phyloP scores from a whole-genome alignment of 139 green algal genomes.

The Nannochloris sp. region DNA sequence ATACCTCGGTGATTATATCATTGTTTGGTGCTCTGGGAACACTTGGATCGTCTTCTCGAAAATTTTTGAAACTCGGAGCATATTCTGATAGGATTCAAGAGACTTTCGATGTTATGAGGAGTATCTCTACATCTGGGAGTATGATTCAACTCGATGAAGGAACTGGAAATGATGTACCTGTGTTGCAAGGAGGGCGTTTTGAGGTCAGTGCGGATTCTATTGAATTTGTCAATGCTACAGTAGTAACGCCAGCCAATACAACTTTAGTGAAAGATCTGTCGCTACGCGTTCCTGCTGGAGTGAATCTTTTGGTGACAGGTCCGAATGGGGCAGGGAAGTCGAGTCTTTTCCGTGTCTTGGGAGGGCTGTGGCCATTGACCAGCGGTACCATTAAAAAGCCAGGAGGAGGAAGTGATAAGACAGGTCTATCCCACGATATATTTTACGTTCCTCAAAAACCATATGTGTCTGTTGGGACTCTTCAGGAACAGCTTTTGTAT shows the following conservation, averaged over 20 bases:
- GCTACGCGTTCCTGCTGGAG: constrained; percentile 46
- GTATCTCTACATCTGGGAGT: background rate
- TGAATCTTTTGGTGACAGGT: constrained; percentile 70
- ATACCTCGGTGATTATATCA: constrained; percentile 63
- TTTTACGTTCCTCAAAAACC: constrained; percentile 65
- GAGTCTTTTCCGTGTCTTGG: constrained; percentile 55
- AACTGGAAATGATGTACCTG: constrained; percentile 2
- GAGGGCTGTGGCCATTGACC: constrained; percentile 55
- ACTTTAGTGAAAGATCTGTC: constrained; percentile 45
- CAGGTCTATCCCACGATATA: constrained; percentile 46
- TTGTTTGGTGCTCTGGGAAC: constrained; percentile 58
- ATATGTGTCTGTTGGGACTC: constrained; percentile 44
- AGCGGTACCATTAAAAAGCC: constrained; percentile 44
- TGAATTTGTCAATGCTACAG: constrained; percentile 51
- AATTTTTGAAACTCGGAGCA: constrained; percentile 48
- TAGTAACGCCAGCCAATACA: constrained; percentile 52
- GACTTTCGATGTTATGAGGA: constrained; percentile 28
- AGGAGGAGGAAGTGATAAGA: constrained; percentile 15
- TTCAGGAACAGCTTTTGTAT: constrained; percentile 68
- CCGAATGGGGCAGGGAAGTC: constrained; percentile 55
- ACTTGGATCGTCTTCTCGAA: constrained; percentile 37
- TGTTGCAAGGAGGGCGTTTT: background rate
- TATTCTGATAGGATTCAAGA: constrained; percentile 51
- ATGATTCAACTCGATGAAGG: background rate
- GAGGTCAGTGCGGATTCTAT: constrained; percentile 36